Evolutionary conservation across 495 filamentous ascomycete species (phyloP).

Genomic region (Apiosordaria backusii): DNA sequence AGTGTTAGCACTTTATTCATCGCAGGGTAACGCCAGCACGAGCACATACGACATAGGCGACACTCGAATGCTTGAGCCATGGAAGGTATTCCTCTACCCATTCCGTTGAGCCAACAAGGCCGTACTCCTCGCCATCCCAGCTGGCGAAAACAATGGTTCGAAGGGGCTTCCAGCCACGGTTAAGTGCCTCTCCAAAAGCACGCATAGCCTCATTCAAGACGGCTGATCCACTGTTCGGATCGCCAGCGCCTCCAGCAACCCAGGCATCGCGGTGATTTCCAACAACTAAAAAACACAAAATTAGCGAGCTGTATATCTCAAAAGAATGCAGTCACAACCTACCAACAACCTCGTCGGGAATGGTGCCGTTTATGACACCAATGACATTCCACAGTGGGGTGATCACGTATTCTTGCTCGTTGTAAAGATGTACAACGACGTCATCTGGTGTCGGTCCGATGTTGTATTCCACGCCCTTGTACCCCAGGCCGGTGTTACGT

Average conservation of each 20-base stretch:
- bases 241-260: conserved; percentile 82
- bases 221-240: conserved; percentile 88
- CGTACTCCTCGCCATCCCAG: conserved; percentile 96
- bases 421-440: conserved; percentile 75
- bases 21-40: not conserved
- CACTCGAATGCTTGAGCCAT: conserved; percentile 71
- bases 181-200: conserved; percentile 74
- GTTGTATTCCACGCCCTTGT: conserved; percentile 87
- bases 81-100: conserved; percentile 92
- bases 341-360: conserved; percentile 66
- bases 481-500: conserved; percentile 66
- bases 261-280: conserved; percentile 96
- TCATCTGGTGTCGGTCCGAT: conserved; percentile 80
- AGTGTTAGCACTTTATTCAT: not conserved
- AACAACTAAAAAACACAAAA: conserved; percentile 48
- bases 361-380: conserved; percentile 86
- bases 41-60: conserved; percentile 65
- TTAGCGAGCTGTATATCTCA: not conserved
- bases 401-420: conserved; percentile 82
- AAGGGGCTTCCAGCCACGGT: conserved; percentile 80
- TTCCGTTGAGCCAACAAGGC: conserved; percentile 87
- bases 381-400: conserved; percentile 95
- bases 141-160: conserved; percentile 90
- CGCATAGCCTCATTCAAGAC: conserved; percentile 82
- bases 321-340: not conserved